Conservation (phyloP, 192 early-diverging fungal species). For the Phycomyces nitens region DNA sequence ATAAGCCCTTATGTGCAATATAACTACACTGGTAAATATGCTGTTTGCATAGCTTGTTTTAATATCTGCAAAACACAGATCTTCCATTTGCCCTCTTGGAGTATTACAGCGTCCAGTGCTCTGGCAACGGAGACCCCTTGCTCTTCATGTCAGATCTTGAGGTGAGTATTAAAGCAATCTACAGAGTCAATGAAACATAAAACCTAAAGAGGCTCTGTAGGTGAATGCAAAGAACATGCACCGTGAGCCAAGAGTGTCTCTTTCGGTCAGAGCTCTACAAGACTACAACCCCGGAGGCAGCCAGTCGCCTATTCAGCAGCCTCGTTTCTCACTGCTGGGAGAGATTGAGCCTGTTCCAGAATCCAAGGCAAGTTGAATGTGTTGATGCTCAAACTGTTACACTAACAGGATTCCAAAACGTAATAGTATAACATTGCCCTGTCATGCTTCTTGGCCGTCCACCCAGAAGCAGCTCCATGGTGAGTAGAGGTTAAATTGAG, state of each 20-base stretch:
- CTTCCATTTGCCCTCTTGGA: conserved; percentile 51
- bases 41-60: too few species aligned
- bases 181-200: too few species aligned
- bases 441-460: conserved; percentile 37
- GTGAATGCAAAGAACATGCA: conserved; percentile 25
- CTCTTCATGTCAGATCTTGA: conserved; percentile 44
- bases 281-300: conserved; percentile 26
- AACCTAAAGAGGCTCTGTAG: too few species aligned
- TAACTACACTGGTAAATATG: background rate
- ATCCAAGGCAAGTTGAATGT: background rate
- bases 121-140: conserved; percentile 37
- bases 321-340: conserved; percentile 45
- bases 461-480: conserved; percentile 42
- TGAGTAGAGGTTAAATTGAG: too few species aligned
- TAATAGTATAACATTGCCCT: conserved; percentile 28
- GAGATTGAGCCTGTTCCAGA: conserved; percentile 22
- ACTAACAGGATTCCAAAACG: conserved; percentile 2
- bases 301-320: conserved; percentile 37
- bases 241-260: conserved; percentile 22
- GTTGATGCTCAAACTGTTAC: background rate
- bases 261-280: conserved; percentile 37
- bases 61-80: too few species aligned
- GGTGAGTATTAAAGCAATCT: too few species aligned
- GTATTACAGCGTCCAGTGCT: conserved; percentile 46
- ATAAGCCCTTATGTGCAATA: background rate